phyloP scores from a whole-genome alignment of 1,284 basidiomycete genomes.

The Mycena citricolor region DNA sequence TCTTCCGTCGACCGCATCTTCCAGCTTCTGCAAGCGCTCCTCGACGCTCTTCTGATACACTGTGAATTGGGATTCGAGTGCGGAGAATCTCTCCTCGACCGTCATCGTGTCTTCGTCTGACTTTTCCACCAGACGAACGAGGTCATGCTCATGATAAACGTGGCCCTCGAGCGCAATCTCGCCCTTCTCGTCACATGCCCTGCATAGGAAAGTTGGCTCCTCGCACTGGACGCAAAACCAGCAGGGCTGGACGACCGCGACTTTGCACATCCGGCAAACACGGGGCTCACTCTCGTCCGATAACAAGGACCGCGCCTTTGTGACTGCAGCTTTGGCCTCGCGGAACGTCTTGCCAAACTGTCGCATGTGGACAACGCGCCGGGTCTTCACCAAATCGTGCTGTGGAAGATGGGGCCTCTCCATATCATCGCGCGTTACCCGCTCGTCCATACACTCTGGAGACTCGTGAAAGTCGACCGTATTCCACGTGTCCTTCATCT shows the following conservation, averaged over 20 bases:
- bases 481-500: conserved; percentile 12
- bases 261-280: conserved; percentile 17
- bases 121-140: conserved; percentile 21
- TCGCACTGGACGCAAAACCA: conserved; percentile 34
- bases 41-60: conserved; percentile 18
- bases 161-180: conserved; percentile 9
- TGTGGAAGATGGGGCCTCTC: conserved; percentile 26
- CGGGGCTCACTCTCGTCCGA: conserved; percentile 5
- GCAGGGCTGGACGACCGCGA: conserved; percentile 22
- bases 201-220: conserved; percentile 20
- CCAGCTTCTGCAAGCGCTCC: conserved; percentile 8
- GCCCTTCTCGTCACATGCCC: conserved; percentile 13
- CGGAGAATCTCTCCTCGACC: conserved; percentile 27
- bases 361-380: conserved; percentile 27
- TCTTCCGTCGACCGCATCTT: conserved; percentile 9
- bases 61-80: conserved; percentile 13
- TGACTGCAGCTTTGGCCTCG: conserved; percentile 22
- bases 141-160: conserved; percentile 24
- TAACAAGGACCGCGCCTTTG: conserved; percentile 14
- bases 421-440: conserved; percentile 18
- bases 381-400: conserved; percentile 33
- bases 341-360: conserved; percentile 27
- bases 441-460: conserved; percentile 16
- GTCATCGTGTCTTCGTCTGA: conserved; percentile 19
- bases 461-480: conserved; percentile 29